Evolutionary conservation across 139 green algal species (phyloP), one percentile per base, ranked within the genome.

Genomic region (Pedinophyceae sp.): DNA sequence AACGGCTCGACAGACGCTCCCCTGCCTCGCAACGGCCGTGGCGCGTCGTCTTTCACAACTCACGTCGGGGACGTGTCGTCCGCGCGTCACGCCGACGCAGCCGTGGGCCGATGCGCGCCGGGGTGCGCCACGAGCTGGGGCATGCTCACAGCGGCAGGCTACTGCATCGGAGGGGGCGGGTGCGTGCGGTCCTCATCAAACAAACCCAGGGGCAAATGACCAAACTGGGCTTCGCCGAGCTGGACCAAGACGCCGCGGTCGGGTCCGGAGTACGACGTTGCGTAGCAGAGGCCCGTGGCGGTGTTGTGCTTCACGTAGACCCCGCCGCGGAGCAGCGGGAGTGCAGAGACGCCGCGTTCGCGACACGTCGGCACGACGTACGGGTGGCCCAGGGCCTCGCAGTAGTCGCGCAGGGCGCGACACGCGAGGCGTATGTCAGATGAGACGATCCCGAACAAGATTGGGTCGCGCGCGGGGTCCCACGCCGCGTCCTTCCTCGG

Each of bases 241-340:
- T 81, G 70, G 13, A 87, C 22, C 41, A 87, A 63, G 46, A 87
- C 78, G 24, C 78, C 78, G 0, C 73, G 59, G 47, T 85, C 71
- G 0, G 30, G 43, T 7, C 78, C 76, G 7, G 60, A 30, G 47
- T 87, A 87, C 4, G 49, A 18, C 0, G 38, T 49, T 1, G 57
- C 55, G 5, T 55, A 62, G 53, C 62, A 71, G 47, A 58, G 52
- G 13, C 34, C 46, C 7, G 18, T 63, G 3, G 23, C 30, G 1
- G 67, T 67, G 38, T 83, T 86, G 66, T 77, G 79, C 61, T 84
- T 84, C 17, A 86, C 50, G 41, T 81, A 86, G 0, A 84, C 73
- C 3, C 58, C 27, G 2, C 73, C 71, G 2, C 24, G 3, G 5
- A 82, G 55, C 24, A 48, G 48, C 1, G 52, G 50, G 0, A 62